Conservation (phyloP, 441 rosid genomes). For the Pelargonium citronellum region DNA sequence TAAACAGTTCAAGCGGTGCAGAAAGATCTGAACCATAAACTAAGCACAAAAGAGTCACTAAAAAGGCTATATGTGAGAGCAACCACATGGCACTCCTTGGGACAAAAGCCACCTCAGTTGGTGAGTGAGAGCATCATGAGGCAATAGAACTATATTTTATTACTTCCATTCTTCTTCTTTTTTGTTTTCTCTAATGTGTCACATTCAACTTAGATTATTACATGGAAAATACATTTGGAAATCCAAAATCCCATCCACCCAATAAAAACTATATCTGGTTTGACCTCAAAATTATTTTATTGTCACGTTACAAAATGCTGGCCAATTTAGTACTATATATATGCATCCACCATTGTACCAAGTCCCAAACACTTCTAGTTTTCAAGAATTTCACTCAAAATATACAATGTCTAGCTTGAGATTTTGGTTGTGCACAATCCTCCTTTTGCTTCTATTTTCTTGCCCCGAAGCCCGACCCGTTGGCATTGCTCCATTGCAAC, state of each 20-base stretch:
- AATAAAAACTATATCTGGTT: conserved; percentile 7
- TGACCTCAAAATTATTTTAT: not conserved
- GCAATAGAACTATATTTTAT: not conserved
- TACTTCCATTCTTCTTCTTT: not conserved
- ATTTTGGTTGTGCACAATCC: conserved; percentile 24
- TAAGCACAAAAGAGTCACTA: too few relatives aligned
- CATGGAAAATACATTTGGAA: conserved; percentile 11
- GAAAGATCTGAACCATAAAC: too few relatives aligned
- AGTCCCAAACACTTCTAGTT: conserved; percentile 7
- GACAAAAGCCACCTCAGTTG: conserved; percentile 6
- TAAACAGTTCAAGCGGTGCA: too few relatives aligned
- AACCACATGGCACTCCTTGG: conserved; percentile 8
- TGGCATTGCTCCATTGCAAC: conserved; percentile 10
- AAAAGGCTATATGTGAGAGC: not conserved
- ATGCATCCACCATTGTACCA: not conserved
- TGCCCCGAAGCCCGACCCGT: conserved; percentile 34
- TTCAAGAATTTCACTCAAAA: not conserved
- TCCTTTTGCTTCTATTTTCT: conserved; percentile 31
- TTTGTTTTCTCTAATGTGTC: not conserved
- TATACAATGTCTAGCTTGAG: conserved; percentile 29
- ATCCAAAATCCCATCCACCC: conserved; percentile 9
- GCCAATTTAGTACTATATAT: conserved; percentile 7
- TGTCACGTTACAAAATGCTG: not conserved
- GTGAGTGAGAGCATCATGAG: conserved; percentile 5
- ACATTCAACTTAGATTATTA: conserved; percentile 5